A percentile compares a stretch with the other conserved stretches of the same genome.
phyloP scores from a whole-genome alignment of 1,139 yeast species.

The Blastobotrys elegans region DNA sequence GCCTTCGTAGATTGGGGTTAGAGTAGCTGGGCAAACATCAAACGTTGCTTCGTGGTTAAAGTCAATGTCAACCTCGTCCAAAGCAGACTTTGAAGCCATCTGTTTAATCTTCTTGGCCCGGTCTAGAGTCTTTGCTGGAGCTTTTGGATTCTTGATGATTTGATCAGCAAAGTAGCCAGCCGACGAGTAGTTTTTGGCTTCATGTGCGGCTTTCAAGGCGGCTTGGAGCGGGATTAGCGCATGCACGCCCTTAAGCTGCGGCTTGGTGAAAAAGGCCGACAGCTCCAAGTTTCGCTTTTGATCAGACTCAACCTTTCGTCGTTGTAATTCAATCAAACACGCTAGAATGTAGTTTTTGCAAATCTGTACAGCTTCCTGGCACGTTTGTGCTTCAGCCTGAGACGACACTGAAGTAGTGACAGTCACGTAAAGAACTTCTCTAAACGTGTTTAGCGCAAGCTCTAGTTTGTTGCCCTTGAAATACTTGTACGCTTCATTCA shows the following conservation, averaged over 20 bases:
- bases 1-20: slow-evolving; percentile 84
- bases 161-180: slow-evolving; percentile 90
- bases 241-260: slow-evolving; percentile 77
- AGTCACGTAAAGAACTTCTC: slow-evolving; percentile 71
- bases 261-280: slow-evolving; percentile 91
- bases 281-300: slow-evolving; percentile 84
- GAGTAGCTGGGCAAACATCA: slow-evolving; percentile 81
- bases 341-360: slow-evolving; percentile 93
- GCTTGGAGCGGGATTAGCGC: slow-evolving; percentile 85
- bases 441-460: slow-evolving; percentile 73
- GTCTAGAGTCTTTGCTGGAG: slow-evolving; percentile 50
- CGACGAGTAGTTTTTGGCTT: slow-evolving; percentile 77
- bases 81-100: slow-evolving; percentile 71
- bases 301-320: slow-evolving; percentile 75
- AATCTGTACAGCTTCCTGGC: slow-evolving; percentile 62
- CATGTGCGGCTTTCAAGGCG: slow-evolving; percentile 91
- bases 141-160: slow-evolving; percentile 41
- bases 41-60: slow-evolving; percentile 91
- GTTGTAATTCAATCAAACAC: slow-evolving; percentile 78
- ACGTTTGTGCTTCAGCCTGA: slow-evolving; percentile 71
- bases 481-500: slow-evolving; percentile 72
- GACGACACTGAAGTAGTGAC: slow-evolving; percentile 66
- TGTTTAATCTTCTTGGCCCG: slow-evolving; percentile 80
- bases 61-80: slow-evolving; percentile 84
- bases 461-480: slow-evolving; percentile 82